These are phyloP conservation scores for Suillus subalutaceus DNA, from an alignment of 768 basidiomycete species.

Conservation along the genomic window DNA sequence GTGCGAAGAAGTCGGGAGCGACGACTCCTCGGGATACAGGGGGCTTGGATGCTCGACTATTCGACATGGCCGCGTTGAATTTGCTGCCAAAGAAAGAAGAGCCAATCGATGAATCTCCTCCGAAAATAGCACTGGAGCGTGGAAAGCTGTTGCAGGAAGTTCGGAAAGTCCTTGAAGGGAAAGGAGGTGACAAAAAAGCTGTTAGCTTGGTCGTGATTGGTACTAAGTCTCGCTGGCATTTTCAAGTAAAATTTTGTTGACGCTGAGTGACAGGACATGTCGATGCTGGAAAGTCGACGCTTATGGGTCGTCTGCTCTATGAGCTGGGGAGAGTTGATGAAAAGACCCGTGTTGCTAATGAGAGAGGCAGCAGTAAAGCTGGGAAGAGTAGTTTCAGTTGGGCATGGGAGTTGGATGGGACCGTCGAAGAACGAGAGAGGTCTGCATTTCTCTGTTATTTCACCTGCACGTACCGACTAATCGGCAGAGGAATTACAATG, in stretches of 20 bases:
- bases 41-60: slow-evolving; percentile 54
- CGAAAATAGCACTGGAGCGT: slow-evolving; percentile 67
- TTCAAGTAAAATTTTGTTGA: slow-evolving; percentile 11
- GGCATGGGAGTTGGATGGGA: slow-evolving; percentile 97
- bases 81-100: slow-evolving; percentile 52
- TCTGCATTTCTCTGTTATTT: slow-evolving; percentile 35
- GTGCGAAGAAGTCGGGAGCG: slow-evolving; percentile 40
- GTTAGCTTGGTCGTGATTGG: slow-evolving; percentile 93
- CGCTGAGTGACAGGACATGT: slow-evolving; percentile 75
- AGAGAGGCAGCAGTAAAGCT: slow-evolving; percentile 83
- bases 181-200: slow-evolving; percentile 60
- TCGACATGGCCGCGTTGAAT: slow-evolving; percentile 80
- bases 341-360: slow-evolving; percentile 80
- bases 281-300: slow-evolving; percentile 97
- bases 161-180: slow-evolving; percentile 48
- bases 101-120: slow-evolving; percentile 50
- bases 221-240: slow-evolving; percentile 35
- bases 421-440: slow-evolving; percentile 92
- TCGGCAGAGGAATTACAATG: slow-evolving; percentile 91
- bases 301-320: slow-evolving; percentile 94
- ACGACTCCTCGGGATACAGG: slow-evolving; percentile 44
- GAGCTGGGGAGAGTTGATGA: slow-evolving; percentile 90
- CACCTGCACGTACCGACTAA: slow-evolving; percentile 15
- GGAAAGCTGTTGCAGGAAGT: slow-evolving; percentile 89
- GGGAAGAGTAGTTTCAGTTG: slow-evolving; percentile 97